phyloP scores from a whole-genome alignment of 2,329 filamentous ascomycete species.

The Paecilomyces dactylethromorphus region DNA sequence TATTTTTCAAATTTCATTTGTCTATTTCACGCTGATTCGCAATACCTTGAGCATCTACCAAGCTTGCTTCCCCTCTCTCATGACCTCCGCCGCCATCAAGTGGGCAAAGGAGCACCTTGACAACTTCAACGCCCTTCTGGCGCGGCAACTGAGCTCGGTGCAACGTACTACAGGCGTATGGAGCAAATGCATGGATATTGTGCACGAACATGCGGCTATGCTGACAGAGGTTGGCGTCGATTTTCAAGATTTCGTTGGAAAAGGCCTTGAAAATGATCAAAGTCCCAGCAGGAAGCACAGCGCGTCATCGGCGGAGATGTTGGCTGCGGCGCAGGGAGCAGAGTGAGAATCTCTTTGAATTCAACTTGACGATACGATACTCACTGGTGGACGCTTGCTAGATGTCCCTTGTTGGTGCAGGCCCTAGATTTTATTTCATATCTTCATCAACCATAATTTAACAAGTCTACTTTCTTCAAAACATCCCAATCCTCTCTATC shows the following conservation, averaged over 20 bases:
- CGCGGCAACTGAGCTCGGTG: constrained; percentile 79
- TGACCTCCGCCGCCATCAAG: constrained; percentile 92
- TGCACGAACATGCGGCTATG: constrained; percentile 72
- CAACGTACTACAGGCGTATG: constrained; percentile 69
- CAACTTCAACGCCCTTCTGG: constrained; percentile 76
- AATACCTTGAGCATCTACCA: constrained; percentile 91
- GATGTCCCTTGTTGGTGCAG: not conserved
- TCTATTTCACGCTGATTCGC: constrained; percentile 89
- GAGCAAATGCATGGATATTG: constrained; percentile 75
- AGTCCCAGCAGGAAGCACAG: not conserved
- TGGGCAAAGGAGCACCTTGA: constrained; percentile 98
- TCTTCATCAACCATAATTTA: not conserved
- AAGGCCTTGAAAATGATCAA: constrained; percentile 27
- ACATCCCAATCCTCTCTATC: not conserved
- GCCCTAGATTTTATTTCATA: not conserved
- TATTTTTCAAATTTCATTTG: constrained; percentile 90
- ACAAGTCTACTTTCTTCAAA: not conserved
- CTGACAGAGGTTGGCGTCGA: constrained; percentile 82
- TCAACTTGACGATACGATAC: not conserved
- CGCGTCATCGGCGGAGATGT: not conserved
- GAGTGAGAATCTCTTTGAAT: not conserved
- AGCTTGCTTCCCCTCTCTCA: constrained; percentile 71
- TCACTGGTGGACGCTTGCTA: not conserved
- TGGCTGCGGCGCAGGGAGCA: not conserved
- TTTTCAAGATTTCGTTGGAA: constrained; percentile 74